Percentiles rank a stretch among this genome's conserved stretches.
phyloP scores from a whole-genome alignment of 345 rosid species.

The Erysimum cheiranthoides region DNA sequence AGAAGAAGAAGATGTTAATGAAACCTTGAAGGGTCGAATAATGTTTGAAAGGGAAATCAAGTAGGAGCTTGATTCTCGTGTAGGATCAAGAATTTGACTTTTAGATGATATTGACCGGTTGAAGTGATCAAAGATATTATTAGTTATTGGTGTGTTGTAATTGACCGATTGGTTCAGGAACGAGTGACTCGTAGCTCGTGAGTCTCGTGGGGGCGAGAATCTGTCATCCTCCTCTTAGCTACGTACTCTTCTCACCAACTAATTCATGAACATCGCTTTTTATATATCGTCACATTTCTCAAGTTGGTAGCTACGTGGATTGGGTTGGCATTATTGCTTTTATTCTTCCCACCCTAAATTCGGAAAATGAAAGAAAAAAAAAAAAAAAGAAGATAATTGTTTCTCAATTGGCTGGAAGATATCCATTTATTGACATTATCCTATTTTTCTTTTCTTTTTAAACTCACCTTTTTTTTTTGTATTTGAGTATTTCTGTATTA shows the following conservation, averaged over 20 bases:
- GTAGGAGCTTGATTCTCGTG: slow-evolving; percentile 20
- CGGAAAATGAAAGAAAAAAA: not conserved
- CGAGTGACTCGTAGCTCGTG: slow-evolving; percentile 38
- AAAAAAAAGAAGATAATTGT: not conserved
- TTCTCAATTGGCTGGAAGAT: not conserved
- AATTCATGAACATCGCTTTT: slow-evolving; percentile 21
- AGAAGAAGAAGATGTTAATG: slow-evolving; percentile 6
- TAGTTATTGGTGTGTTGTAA: not conserved
- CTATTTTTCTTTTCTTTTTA: not conserved
- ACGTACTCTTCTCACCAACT: slow-evolving; percentile 34
- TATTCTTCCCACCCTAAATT: not conserved
- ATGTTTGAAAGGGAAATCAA: slow-evolving; percentile 18
- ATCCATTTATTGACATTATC: slow-evolving; percentile 14
- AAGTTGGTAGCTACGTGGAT: slow-evolving; percentile 28
- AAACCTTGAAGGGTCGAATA: slow-evolving; percentile 13
- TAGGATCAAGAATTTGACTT: slow-evolving; percentile 36
- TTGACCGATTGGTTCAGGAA: slow-evolving; percentile 29
- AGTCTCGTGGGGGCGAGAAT: slow-evolving; percentile 31
- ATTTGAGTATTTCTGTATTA: no score
- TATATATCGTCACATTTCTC: not conserved
- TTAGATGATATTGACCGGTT: slow-evolving; percentile 27
- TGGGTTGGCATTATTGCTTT: slow-evolving; percentile 11
- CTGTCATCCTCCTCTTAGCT: slow-evolving; percentile 9
- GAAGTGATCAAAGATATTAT: slow-evolving; percentile 28
- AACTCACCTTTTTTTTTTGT: no score